Evolutionary conservation across 2,329 filamentous ascomycete species (phyloP).

Genomic region (Tricladium varicosporioides): DNA sequence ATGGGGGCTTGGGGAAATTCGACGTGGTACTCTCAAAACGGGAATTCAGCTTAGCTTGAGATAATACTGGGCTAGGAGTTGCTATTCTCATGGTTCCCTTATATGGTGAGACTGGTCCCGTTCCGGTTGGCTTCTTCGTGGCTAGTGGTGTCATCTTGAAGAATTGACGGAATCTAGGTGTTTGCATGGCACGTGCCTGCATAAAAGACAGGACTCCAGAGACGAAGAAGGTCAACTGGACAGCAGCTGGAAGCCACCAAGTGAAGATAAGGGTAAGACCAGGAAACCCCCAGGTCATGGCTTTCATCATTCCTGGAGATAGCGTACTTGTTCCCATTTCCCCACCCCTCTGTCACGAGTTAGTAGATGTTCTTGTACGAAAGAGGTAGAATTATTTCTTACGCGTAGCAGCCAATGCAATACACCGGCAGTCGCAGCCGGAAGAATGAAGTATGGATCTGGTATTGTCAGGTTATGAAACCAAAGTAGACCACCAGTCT

Average conservation of each 20-base stretch:
- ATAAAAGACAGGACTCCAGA: slow-evolving; percentile 37
- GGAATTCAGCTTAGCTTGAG: slow-evolving; percentile 7
- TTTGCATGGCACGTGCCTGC: slow-evolving; percentile 47
- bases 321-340: slow-evolving; percentile 43
- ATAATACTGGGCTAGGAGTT: slow-evolving; percentile 11
- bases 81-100: slow-evolving; percentile 17
- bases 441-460: slow-evolving; percentile 79
- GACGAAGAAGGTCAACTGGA: slow-evolving; percentile 62
- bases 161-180: slow-evolving; percentile 37
- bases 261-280: slow-evolving; percentile 52
- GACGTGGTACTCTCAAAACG: slow-evolving; percentile 15
- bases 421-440: slow-evolving; percentile 61
- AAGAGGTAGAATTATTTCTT: slow-evolving; percentile 7
- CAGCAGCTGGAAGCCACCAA: slow-evolving; percentile 42
- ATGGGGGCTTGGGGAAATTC: slow-evolving; percentile 7
- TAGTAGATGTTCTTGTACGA: background rate
- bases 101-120: slow-evolving; percentile 9
- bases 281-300: slow-evolving; percentile 50
- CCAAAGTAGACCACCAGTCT: slow-evolving; percentile 72
- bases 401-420: slow-evolving; percentile 39
- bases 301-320: slow-evolving; percentile 35
- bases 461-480: slow-evolving; percentile 70
- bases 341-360: slow-evolving; percentile 42
- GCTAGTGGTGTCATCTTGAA: slow-evolving; percentile 36
- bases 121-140: slow-evolving; percentile 2